Evolutionary conservation across 306 rosid species (phyloP).

Genomic region (Styphnolobium japonicum): DNA sequence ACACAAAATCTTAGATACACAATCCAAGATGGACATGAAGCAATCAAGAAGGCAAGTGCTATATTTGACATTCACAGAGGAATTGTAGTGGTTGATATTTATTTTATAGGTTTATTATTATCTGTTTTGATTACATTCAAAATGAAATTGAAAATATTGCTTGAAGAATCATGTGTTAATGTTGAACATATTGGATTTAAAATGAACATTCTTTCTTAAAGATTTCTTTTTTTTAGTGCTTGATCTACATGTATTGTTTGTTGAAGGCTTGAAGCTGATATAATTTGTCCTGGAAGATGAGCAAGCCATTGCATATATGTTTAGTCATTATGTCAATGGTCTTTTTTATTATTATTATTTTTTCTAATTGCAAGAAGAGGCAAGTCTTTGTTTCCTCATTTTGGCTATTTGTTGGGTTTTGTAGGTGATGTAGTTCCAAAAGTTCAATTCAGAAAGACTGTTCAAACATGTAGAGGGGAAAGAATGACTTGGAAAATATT

Average conservation of each 20-base stretch:
- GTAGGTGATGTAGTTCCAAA: conserved; percentile 2
- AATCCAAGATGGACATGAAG: neutral
- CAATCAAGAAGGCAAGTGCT: neutral
- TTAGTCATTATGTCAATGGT: too few species aligned
- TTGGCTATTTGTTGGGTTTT: neutral
- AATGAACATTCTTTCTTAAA: too few species aligned
- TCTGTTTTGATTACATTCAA: neutral
- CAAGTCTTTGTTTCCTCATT: neutral
- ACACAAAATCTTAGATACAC: neutral
- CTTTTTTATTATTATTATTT: too few species aligned
- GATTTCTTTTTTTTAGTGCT: too few species aligned
- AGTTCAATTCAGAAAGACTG: neutral
- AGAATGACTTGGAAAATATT: neutral
- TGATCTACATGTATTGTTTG: neutral
- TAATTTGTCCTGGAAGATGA: neutral
- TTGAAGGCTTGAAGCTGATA: neutral
- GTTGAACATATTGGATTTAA: neutral
- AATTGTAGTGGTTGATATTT: neutral
- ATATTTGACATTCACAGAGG: neutral
- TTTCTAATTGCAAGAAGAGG: too few species aligned
- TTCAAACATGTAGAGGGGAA: neutral
- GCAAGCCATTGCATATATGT: neutral
- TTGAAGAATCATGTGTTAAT: neutral
- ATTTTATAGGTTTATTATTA: too few species aligned
- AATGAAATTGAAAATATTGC: neutral